Evolutionary conservation across 371 early-diverging fungal species (phyloP).

Genomic region (Mucor piriformis): DNA sequence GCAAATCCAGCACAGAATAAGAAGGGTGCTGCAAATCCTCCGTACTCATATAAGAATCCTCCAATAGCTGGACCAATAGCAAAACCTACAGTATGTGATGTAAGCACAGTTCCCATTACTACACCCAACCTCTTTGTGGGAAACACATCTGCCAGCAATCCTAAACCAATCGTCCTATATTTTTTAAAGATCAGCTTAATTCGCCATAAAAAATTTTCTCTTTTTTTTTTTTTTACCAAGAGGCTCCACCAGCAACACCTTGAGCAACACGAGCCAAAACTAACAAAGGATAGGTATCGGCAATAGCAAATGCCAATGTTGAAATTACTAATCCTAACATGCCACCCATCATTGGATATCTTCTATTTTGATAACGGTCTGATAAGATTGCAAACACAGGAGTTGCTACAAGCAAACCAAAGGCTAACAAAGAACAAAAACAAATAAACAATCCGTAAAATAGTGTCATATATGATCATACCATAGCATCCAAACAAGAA

Average conservation of each 20-base stretch:
- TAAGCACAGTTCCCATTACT: conserved; percentile 78
- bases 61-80: conserved; percentile 81
- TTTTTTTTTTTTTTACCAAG: conserved; percentile 60
- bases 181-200: not conserved
- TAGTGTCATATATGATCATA: conserved; percentile 14
- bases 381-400: conserved; percentile 79
- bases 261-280: conserved; percentile 77
- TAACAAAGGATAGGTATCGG: conserved; percentile 68
- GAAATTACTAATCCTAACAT: conserved; percentile 69
- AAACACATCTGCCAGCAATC: conserved; percentile 81
- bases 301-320: conserved; percentile 71
- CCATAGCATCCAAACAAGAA: conserved; percentile 84
- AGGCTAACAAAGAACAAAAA: conserved; percentile 30
- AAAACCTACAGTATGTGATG: conserved; percentile 75
- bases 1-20: conserved; percentile 73
- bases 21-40: conserved; percentile 74
- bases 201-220: not conserved
- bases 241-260: conserved; percentile 79
- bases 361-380: conserved; percentile 73
- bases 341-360: conserved; percentile 79
- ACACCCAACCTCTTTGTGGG: conserved; percentile 69
- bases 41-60: conserved; percentile 70
- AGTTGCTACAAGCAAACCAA: conserved; percentile 79
- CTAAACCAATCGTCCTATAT: conserved; percentile 70
- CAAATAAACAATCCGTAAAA: not conserved